Evolutionary conservation across 2,329 filamentous ascomycete genomes (phyloP), one percentile per base, ranked within the genome.

Genomic region (Aureobasidium namibiae): DNA sequence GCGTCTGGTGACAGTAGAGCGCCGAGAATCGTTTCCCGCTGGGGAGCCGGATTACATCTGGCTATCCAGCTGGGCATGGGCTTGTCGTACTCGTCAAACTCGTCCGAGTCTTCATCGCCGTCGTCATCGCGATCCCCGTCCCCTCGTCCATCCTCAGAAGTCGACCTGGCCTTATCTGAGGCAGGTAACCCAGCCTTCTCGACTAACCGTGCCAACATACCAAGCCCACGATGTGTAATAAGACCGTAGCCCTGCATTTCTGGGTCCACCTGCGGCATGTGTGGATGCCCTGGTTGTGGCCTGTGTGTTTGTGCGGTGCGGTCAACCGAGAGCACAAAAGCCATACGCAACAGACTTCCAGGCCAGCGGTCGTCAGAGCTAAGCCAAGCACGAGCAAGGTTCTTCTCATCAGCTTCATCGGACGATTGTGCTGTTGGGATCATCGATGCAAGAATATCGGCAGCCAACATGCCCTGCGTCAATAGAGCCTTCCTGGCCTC

Each of bases 391-490:
- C 84, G 83, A 4, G 92, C 87, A 8, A 96, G 75, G 4, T 83
- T 81, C 16, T 66, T 62, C n/a, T 70, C 65, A 38, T 63, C 63
- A 7, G 24, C 26, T 10, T 46, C 59, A 5, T 56, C 60, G 4
- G 67, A 29, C 9, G 58, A 53, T 14, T 60, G 50, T 13, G 41
- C 34, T 21, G 60, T 31, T 6, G 60, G 69, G 3, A 85, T 83
- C 29, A 96, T 78, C 10, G 86, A 86, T 0, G 90, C 85, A 3
- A 97, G 76, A 54, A 97, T 95, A 65, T 97, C 92, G 0, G 90
- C 92, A 1, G 91, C 89, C 6, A 97, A 79, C 66, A 97, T 83
- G 1, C 91, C 92, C 74, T 99, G 94, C 81, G 95, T 94, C 11
- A 99, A 76, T 67, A 90, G 87, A 0, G 94, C 88, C 72, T 95